These are phyloP conservation scores for Aquanectria penicillioides DNA, from an alignment of 2,329 filamentous ascomycete species.

Conservation along the genomic window DNA sequence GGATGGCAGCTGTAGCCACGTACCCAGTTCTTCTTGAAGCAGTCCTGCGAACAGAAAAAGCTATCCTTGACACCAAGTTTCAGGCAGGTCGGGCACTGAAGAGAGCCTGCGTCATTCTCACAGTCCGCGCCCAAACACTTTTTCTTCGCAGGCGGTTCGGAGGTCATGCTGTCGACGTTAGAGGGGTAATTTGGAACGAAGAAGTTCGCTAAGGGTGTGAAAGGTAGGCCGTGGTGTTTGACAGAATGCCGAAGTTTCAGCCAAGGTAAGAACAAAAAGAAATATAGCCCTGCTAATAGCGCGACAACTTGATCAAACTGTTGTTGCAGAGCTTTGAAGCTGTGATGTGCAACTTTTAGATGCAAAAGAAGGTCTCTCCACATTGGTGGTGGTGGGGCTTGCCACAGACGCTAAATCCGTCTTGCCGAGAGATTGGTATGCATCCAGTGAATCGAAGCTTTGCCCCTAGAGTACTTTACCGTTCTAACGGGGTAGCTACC, in stretches of 20 bases:
- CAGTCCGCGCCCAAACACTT: constrained; percentile 87
- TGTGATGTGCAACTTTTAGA: constrained; percentile 35
- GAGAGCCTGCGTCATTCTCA: constrained; percentile 81
- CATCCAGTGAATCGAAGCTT: background rate
- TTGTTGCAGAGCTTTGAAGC: background rate
- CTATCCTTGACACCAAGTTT: constrained; percentile 89
- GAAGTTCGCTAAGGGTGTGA: background rate
- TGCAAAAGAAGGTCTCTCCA: constrained; percentile 31
- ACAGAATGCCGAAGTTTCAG: no score
- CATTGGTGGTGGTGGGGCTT: constrained; percentile 27
- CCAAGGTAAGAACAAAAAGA: no score
- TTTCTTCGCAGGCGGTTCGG: constrained; percentile 65
- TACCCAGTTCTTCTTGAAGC: constrained; percentile 99
- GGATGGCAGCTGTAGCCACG: constrained; percentile 40
- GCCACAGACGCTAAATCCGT: background rate
- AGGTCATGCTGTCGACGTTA: constrained; percentile 52
- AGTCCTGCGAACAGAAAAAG: constrained; percentile 98
- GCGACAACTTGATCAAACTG: background rate
- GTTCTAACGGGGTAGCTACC: background rate
- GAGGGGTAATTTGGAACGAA: background rate
- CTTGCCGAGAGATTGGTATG: constrained; percentile 5
- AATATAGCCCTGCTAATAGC: no score
- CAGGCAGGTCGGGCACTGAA: constrained; percentile 95
- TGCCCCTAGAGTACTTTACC: background rate
- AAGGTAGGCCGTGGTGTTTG: background rate